These are phyloP conservation scores for Podila epigama DNA, from an alignment of 192 early-diverging fungal genomes.

Conservation along the genomic window DNA sequence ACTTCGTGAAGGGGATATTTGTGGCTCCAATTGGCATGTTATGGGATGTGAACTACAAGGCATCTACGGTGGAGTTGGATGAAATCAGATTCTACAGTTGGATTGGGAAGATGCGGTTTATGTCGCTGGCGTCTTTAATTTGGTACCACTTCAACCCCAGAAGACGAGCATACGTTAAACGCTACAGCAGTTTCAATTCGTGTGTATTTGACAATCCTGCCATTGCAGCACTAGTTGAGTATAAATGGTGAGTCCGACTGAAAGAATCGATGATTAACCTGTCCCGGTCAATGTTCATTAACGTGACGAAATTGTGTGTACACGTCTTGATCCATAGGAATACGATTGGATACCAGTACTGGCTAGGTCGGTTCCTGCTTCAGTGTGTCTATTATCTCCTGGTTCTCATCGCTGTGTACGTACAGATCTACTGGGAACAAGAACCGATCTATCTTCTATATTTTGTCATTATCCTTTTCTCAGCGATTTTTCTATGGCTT, in stretches of 20 bases:
- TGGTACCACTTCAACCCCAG: not conserved
- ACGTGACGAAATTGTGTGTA: no score
- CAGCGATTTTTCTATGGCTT: no score
- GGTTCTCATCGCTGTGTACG: not conserved
- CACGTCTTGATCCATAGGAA: not conserved
- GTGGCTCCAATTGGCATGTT: conserved; percentile 5
- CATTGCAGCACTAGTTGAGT: conserved; percentile 12
- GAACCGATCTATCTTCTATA: no score
- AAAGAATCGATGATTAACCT: not conserved
- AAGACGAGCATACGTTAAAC: not conserved
- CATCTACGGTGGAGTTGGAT: not conserved
- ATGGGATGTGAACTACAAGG: not conserved
- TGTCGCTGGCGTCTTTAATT: not conserved
- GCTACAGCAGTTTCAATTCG: not conserved
- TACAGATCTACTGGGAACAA: not conserved
- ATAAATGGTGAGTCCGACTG: conserved; percentile 11
- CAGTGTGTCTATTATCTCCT: not conserved
- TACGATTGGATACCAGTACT: not conserved
- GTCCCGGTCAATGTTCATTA: no score
- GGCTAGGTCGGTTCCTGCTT: not conserved
- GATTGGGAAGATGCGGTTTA: not conserved
- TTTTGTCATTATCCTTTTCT: no score
- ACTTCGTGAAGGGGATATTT: conserved; percentile 7
- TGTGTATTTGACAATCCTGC: conserved; percentile 11
- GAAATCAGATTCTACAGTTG: not conserved